Evolutionary conservation across 2,329 filamentous ascomycete genomes (phyloP), one percentile per base, ranked within the genome.

Genomic region (Colletotrichum ledebouriae): DNA sequence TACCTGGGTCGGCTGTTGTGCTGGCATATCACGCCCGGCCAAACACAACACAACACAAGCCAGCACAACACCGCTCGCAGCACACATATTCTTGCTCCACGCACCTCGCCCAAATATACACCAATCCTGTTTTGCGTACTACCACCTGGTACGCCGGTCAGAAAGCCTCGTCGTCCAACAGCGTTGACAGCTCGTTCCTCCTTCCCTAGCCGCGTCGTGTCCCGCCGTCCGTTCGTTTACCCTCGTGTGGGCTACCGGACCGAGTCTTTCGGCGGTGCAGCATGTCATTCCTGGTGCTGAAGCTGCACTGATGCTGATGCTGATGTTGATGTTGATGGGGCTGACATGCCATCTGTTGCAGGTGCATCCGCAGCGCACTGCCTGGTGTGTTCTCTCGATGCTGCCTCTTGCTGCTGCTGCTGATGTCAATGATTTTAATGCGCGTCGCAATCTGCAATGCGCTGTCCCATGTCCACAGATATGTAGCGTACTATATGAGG

Each of bases 71-170:
- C 25, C 29, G 49, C 13, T 44, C 47, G 42, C 42, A 52, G 46
- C 52, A 37, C 64, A 67, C 64, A 41, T 64, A 58, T 64, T 67
- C 59, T 61, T 61, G 53, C 17, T 65, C 59, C 64, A 67, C 59
- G 60, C 60, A 57, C 65, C 46, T 39, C 60, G 53, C 61, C 52
- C 65, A 25, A 57, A 49, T 50, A 25, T 58, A 37, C 65, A 47
- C 65, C 60, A 64, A 64, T 64, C 60, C 60, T 52, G 33, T 17
- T 17, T 41, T 53, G 44, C 34, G 39, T 64, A 13, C 17, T 47
- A 34, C 20, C 42, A 52, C 64, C 64, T 60, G 39, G 53, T 46
- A 39, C 41, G 33, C 59, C 46, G 53, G 50, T 34, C n/a, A 47
- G 50, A 47, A 29, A 47, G 58, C 42, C 29, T 66, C 29, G 60